Evolutionary conservation across 176 grass and related monocot genomes (phyloP).

Genomic region (Oryza coarctata): DNA sequence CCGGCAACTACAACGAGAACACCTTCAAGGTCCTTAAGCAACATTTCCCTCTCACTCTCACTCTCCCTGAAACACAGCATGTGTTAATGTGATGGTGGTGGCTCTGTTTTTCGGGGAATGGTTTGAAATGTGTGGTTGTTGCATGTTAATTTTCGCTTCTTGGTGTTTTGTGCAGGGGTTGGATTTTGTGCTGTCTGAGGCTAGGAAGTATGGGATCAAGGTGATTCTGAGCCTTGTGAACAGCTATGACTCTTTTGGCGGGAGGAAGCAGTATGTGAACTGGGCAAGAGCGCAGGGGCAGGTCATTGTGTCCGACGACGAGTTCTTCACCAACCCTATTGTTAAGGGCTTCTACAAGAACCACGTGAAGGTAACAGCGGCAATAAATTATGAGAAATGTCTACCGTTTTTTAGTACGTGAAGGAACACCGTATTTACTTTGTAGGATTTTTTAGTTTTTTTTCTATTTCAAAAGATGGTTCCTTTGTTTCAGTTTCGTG

Average conservation of each 20-base stretch:
- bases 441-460: not conserved
- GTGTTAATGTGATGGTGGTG: not conserved
- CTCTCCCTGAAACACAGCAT: not conserved
- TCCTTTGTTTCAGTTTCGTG: not conserved
- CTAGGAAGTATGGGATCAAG: conserved; percentile 63
- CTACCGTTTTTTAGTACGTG: conserved; percentile 1
- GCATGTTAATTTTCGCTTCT: not conserved
- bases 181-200: conserved; percentile 90
- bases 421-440: not conserved
- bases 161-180: conserved; percentile 50
- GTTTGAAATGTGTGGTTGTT: not conserved
- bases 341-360: conserved; percentile 88
- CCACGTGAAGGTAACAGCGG: conserved; percentile 69
- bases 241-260: conserved; percentile 79
- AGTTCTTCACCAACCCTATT: conserved; percentile 80
- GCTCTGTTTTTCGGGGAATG: conserved; percentile 5
- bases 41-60: not conserved
- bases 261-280: conserved; percentile 91
- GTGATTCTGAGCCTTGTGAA: conserved; percentile 89
- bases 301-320: conserved; percentile 74
- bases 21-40: conserved; percentile 64
- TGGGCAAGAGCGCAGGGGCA: conserved; percentile 87
- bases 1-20: conserved; percentile 86
- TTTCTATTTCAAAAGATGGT: not conserved
- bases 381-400: not conserved